Evolutionary conservation across 768 basidiomycete genomes (phyloP).

Genomic region (Suillus brevipes): DNA sequence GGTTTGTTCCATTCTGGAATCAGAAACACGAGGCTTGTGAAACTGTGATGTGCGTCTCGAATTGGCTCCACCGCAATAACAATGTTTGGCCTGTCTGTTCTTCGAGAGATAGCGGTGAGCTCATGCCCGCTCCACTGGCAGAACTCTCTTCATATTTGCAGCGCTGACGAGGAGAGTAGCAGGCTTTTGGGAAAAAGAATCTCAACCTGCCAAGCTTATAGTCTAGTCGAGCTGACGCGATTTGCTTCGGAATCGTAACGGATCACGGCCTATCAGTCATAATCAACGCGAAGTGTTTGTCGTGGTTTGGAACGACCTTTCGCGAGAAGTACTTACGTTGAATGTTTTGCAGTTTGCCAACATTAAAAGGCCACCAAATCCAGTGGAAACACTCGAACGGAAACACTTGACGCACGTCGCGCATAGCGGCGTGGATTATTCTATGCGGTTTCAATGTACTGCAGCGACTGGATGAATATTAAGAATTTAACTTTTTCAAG

Average conservation of each 20-base stretch:
- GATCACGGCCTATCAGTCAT: background rate
- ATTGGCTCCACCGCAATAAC: too few species aligned
- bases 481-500: background rate
- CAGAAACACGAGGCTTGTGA: too few species aligned
- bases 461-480: background rate
- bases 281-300: conserved; percentile 23
- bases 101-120: too few species aligned
- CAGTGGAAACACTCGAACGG: background rate
- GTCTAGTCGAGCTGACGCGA: too few species aligned
- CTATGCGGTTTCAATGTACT: background rate
- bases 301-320: too few species aligned
- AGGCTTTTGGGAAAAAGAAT: background rate
- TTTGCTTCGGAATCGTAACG: background rate
- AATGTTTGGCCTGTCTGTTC: too few species aligned
- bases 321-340: background rate
- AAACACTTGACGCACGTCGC: background rate
- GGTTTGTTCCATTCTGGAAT: too few species aligned
- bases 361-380: background rate
- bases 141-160: background rate
- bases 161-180: background rate
- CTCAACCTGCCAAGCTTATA: background rate
- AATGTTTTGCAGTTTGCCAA: background rate
- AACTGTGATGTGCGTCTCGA: too few species aligned
- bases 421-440: background rate
- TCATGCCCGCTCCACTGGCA: too few species aligned